Base-by-base conservation (phyloP, 23 red algal genomes). In the Cyanidium caldarium region DNA sequence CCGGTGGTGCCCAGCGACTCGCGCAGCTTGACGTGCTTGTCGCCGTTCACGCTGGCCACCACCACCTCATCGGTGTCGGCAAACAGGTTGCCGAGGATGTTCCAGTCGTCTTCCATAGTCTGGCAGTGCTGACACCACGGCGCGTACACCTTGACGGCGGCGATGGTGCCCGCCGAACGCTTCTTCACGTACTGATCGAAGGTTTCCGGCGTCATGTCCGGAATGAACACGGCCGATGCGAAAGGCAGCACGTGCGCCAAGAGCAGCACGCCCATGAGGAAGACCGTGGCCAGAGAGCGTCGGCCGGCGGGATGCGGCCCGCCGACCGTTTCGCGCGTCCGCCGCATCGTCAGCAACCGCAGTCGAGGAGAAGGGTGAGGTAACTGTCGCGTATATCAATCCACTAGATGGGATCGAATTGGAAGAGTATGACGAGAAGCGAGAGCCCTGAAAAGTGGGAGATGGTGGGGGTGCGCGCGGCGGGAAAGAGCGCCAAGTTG, bases 121-220 rank as follows among this genome's bases (percentile, higher is more conserved):
- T 96, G 86, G 70, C 91, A 96, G 77, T 96, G 91, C 2, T 78
- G 76, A 56, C 91, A 96, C 91, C 91, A 96, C 31, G 91, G 91
- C 28, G 91, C 91, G 65, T 61, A 61, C 7, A 61, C 51, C 31
- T 61, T 61, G 51, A 61, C 51, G 21, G 51, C 51, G 23, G 51
- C 51, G 21, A 61, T 61, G 7, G 51, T 61, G 51, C 31, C 51
- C 3, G 19, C 5, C 7, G n/a, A 16, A 25, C 51, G 51, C 19
- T 61, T 61, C 23, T 61, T 28, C n/a, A 61, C 31, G 23, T 61
- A 61, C n/a, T 28, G 7, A 5, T 25, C n/a, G 31, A 61, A 61
- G 10, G n/a, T 28, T 7, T 16, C 31, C 51, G 51, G 51, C 19
- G 51, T 14, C 13, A 61, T 16, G 31, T 61, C 51, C 51, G 51